Base-by-base conservation (phyloP, 495 filamentous ascomycete species). In the Hapsidospora chrysogenum region DNA sequence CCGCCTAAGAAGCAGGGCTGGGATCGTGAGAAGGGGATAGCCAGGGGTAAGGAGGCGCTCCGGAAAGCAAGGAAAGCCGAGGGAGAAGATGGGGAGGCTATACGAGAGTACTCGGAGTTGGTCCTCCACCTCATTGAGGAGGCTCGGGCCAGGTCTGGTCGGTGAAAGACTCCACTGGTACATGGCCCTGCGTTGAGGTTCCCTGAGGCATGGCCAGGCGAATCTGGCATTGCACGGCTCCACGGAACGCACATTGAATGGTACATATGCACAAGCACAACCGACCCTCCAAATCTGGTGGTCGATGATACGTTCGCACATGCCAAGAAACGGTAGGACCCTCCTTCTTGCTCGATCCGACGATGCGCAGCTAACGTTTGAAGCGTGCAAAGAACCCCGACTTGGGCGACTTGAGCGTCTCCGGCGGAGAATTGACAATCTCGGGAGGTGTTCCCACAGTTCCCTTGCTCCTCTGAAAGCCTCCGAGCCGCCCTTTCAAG, bases 41-140 rank as follows among this genome's bases (percentile, higher is more conserved):
- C 49, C 14, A 45, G 47, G 15, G 62, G 62, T 9, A 47, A 46
- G 1, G 47, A 47, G 1, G 58, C 52, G 18, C 39, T 66, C 26
- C 41, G 44, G 16, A 44, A 29, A 20, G 57, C 54, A 18, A 34
- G 56, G 33, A 48, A 43, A n/a, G 41, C 47, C 23, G 47, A 52
- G 4, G 45, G 46, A 9, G 51, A 57, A 17, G 52, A 43, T 17
- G 61, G 60, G 16, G 59, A 66, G 29, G 60, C 23, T 36, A 54
- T 66, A 41, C 54, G 47, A 37, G 66, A 63, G 60, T 72, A 46
- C 44, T 60, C 45, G 36, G 57, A 55, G 37, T 51, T 49, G 38
- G 53, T 57, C 39, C 46, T 57, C 21, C 50, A 54, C 31, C 41
- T 64, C 16, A 36, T 66, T 16, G 29, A 30, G 8, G 26, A 39